Evolutionary conservation across 225 moss, liverwort and hornwort species (phyloP).

Genomic region (Antitrichia curtipendula): DNA sequence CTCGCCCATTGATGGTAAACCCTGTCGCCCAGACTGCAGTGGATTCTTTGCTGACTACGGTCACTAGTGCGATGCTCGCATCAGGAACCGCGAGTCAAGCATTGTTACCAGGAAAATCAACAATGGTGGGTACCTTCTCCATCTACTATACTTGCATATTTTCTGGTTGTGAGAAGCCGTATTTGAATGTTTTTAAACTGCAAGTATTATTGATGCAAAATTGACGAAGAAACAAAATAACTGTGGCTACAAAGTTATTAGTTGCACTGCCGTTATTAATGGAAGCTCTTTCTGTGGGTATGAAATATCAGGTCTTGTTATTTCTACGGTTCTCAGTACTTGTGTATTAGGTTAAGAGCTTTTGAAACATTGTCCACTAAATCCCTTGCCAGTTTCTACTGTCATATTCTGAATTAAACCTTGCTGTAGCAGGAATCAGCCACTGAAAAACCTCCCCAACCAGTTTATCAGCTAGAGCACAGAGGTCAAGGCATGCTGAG

Average conservation of each 20-base stretch:
- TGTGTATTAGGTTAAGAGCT: background rate
- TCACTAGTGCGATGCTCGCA: conserved; percentile 36
- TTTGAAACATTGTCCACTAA: background rate
- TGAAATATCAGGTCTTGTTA: background rate
- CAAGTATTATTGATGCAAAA: background rate
- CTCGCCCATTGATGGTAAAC: conserved; percentile 21
- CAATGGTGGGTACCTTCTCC: conserved; percentile 13
- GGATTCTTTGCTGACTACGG: conserved; percentile 34
- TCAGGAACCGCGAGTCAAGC: conserved; percentile 31
- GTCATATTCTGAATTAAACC: background rate
- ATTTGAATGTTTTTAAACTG: background rate
- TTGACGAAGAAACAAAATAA: background rate
- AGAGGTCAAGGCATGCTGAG: conserved; percentile 19
- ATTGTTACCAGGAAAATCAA: conserved; percentile 21
- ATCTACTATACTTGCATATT: background rate
- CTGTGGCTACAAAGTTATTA: background rate
- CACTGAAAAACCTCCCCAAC: conserved; percentile 1
- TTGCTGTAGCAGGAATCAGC: conserved; percentile 16
- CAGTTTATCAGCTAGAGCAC: conserved; percentile 16
- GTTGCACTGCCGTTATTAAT: background rate
- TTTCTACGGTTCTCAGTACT: background rate
- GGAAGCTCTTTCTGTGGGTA: background rate
- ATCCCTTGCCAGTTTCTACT: background rate
- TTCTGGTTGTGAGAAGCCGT: background rate
- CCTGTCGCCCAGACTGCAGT: conserved; percentile 28